These are phyloP conservation scores for Hypomontagnella monticulosa DNA, from an alignment of 495 filamentous ascomycete species.

Conservation along the genomic window DNA sequence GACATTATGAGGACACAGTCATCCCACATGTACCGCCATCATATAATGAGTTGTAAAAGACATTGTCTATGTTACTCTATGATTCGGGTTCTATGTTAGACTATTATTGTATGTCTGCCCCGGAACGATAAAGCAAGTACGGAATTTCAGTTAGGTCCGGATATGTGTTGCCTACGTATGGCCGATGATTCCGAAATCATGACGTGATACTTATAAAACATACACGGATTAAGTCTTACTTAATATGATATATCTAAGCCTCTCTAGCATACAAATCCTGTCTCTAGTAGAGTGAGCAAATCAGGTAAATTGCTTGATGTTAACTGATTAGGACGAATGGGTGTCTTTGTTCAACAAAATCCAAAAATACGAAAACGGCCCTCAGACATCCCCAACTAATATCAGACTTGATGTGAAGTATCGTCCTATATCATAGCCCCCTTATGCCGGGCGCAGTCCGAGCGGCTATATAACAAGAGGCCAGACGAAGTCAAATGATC, in stretches of 20 bases:
- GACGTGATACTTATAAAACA: slow-evolving; percentile 13
- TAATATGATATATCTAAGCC: neutral
- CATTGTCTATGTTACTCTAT: too few relatives aligned
- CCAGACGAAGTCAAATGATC: slow-evolving; percentile 33
- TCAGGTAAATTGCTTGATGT: neutral
- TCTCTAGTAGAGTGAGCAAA: neutral
- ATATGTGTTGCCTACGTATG: neutral
- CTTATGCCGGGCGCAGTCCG: slow-evolving; percentile 3
- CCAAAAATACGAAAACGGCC: neutral
- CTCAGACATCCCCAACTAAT: neutral
- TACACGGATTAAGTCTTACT: neutral
- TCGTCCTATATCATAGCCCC: neutral
- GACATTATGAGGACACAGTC: too few relatives aligned
- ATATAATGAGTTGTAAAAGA: too few relatives aligned
- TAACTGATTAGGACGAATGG: neutral
- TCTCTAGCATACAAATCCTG: neutral
- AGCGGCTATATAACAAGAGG: neutral
- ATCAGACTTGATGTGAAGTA: neutral
- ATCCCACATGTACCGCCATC: too few relatives aligned
- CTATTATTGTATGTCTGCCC: too few relatives aligned
- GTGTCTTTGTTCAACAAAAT: neutral
- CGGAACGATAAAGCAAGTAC: too few relatives aligned
- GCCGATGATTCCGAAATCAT: slow-evolving; percentile 6
- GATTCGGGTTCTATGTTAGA: too few relatives aligned
- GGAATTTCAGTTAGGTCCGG: neutral